Conservation (phyloP, 208 protist genomes). For the Acanthamoeba castellanii region DNA sequence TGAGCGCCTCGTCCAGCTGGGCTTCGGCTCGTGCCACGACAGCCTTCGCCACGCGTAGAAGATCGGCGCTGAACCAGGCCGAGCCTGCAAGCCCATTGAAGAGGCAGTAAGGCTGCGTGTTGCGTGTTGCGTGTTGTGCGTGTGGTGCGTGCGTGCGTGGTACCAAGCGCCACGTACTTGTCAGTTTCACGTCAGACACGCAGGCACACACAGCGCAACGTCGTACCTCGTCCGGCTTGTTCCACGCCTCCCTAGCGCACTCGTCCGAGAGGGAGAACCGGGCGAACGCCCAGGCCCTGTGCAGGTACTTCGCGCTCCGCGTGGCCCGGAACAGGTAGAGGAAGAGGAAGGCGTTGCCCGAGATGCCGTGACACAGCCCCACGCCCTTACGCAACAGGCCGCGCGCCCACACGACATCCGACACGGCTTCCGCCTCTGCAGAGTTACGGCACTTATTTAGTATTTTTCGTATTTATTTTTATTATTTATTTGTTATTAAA, state of each 20-base stretch:
- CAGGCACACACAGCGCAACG: background rate
- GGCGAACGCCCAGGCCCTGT: conserved; percentile 12
- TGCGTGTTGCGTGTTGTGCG: no score
- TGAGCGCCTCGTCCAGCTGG: background rate
- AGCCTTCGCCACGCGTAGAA: background rate
- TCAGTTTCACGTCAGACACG: background rate
- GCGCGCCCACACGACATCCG: conserved; percentile 38
- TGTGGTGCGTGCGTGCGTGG: background rate
- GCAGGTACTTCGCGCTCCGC: background rate
- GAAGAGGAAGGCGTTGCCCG: conserved; percentile 77
- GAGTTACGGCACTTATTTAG: background rate
- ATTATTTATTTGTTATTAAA: background rate
- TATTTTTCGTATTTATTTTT: background rate
- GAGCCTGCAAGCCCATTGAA: background rate
- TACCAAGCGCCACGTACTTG: no score
- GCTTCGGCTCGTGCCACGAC: no score
- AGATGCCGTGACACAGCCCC: conserved; percentile 77
- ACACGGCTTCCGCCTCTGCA: background rate
- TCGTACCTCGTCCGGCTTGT: background rate
- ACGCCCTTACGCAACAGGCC: conserved; percentile 72
- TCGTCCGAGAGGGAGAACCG: background rate
- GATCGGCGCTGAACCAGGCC: conserved; percentile 7
- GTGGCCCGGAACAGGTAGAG: conserved; percentile 52
- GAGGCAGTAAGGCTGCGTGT: conserved; percentile 39
- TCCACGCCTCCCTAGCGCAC: background rate